Base-by-base conservation (phyloP, 2,329 filamentous ascomycete genomes). In the Cladobotryum mycophilum region DNA sequence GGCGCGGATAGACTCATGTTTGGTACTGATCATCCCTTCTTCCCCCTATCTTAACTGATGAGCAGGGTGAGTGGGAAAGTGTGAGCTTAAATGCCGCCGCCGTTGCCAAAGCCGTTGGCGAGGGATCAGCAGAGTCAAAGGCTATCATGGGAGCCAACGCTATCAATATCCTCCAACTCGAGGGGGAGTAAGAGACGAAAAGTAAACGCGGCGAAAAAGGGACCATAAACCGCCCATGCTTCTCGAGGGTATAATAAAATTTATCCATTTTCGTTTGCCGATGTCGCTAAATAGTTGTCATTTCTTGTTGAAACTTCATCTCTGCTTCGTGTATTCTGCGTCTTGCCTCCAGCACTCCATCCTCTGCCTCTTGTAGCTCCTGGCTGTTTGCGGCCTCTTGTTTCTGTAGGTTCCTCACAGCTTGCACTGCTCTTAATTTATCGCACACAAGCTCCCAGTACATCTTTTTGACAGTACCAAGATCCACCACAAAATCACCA, bases 1-100 rank as follows among this genome's bases (percentile, higher is more conserved):
- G 86, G 86, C 0, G 73, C 75, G 1, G 86, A 90, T 59, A 75
- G 86, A 53, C 69, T 92, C 46, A 79, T 92, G 74, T 92, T 92
- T 68, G 88, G 87, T 22, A 91, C 87, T 0, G 88, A 91, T 64
- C 86, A 91, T 65, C 88, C 88, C 0, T 91, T 92, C 70, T 92
- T 92, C 67, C 88, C 88, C 87, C 87, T 1, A 67, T 90, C 15
- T 76, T 75, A 33, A 74, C 70, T 35, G 80, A 83, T 45, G 81
- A 82, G 52, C 74, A 80, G 56, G 78, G 75, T 36, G 77, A 84
- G 59, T 89, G 86, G 85, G 76, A 84, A 60, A 89, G 85, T 61
- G 84, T 88, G 3, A 79, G 64, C 45, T 52, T 73, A 56, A 76
- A 76, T 52, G 68, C 67, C 1, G 66, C 71, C 5, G 81, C 81